Percentiles rank a stretch among this genome's conserved stretches.
Evolutionary conservation across 2,329 filamentous ascomycete genomes (phyloP).

Genomic region (Colletotrichum eremochloae): DNA sequence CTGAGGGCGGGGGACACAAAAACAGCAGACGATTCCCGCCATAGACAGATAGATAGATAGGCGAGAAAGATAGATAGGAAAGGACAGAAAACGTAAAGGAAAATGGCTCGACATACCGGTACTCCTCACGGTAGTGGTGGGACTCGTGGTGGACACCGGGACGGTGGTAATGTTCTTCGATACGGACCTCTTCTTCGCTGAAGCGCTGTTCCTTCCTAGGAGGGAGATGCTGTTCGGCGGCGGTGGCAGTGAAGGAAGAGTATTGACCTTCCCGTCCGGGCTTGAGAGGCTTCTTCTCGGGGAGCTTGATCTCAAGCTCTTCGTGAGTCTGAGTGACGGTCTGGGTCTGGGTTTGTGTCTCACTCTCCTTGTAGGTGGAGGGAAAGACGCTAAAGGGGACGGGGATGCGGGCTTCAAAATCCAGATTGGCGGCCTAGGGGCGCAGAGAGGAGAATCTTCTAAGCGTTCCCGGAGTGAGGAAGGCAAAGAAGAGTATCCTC

Average conservation of each 20-base stretch:
- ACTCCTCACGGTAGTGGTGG: slow-evolving; percentile 63
- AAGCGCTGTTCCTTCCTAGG: slow-evolving; percentile 66
- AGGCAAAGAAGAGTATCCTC: slow-evolving; percentile 79
- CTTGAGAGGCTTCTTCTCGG: slow-evolving; percentile 66
- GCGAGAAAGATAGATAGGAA: slow-evolving; percentile 33
- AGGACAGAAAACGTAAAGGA: slow-evolving; percentile 6
- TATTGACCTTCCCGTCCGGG: slow-evolving; percentile 98
- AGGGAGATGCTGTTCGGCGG: slow-evolving; percentile 66
- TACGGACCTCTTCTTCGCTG: slow-evolving; percentile 87
- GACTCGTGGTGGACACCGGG: slow-evolving; percentile 72
- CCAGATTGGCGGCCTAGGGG: slow-evolving; percentile 93
- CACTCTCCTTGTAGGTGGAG: slow-evolving; percentile 86
- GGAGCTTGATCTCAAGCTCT: slow-evolving; percentile 88
- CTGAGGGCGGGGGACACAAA: neutral
- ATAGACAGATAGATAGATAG: neutral
- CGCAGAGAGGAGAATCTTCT: slow-evolving; percentile 74
- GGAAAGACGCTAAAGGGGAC: slow-evolving; percentile 99
- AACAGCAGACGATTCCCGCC: slow-evolving; percentile 1
- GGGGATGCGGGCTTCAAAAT: slow-evolving; percentile 99
- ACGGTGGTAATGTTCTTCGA: slow-evolving; percentile 82
- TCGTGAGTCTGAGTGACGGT: slow-evolving; percentile 75
- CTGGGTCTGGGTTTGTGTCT: slow-evolving; percentile 56
- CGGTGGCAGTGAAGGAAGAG: slow-evolving; percentile 78
- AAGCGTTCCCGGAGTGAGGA: slow-evolving; percentile 68
- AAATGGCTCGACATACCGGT: slow-evolving; percentile 60